These are phyloP conservation scores for Clavariopsis aquatica DNA, from an alignment of 495 filamentous ascomycete genomes.

Conservation along the genomic window DNA sequence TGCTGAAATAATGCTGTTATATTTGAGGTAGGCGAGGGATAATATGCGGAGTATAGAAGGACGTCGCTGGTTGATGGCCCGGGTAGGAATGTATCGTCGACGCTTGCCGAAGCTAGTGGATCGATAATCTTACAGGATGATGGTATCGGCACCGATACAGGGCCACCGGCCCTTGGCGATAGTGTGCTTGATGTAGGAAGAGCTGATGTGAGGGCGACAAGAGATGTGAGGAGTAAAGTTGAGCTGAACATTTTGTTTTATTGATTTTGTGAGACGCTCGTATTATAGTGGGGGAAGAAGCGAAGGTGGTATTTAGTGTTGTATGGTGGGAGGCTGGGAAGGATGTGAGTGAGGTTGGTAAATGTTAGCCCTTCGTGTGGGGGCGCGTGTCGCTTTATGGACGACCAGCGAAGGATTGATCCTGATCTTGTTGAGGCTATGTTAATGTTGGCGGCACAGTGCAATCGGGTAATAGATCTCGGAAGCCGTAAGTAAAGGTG, in stretches of 20 bases:
- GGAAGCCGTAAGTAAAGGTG: background rate
- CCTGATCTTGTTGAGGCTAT: background rate
- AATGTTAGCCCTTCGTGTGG: background rate
- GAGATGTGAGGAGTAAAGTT: slow-evolving; percentile 24
- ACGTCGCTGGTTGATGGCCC: slow-evolving; percentile 8
- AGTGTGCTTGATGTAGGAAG: slow-evolving; percentile 23
- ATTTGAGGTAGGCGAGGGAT: slow-evolving; percentile 23
- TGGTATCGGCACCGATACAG: slow-evolving; percentile 35
- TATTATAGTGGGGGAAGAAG: background rate
- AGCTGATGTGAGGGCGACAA: slow-evolving; percentile 31
- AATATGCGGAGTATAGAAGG: slow-evolving; percentile 37
- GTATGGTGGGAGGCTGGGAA: background rate
- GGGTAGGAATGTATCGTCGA: slow-evolving; percentile 31
- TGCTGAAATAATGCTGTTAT: slow-evolving; percentile 19
- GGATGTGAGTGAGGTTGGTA: background rate
- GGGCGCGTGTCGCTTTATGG: background rate
- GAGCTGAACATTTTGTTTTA: slow-evolving; percentile 17
- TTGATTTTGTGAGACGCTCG: background rate
- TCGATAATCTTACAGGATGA: slow-evolving; percentile 38
- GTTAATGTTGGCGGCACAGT: background rate
- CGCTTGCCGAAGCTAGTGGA: slow-evolving; percentile 21
- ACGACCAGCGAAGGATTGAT: background rate
- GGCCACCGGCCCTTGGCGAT: slow-evolving; percentile 37
- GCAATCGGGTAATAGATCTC: background rate
- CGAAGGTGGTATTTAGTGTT: background rate